Percentiles rank a stretch among this genome's conserved stretches.
Evolutionary conservation across 1,284 basidiomycete species (phyloP).

Genomic region (Puccinia horiana): DNA sequence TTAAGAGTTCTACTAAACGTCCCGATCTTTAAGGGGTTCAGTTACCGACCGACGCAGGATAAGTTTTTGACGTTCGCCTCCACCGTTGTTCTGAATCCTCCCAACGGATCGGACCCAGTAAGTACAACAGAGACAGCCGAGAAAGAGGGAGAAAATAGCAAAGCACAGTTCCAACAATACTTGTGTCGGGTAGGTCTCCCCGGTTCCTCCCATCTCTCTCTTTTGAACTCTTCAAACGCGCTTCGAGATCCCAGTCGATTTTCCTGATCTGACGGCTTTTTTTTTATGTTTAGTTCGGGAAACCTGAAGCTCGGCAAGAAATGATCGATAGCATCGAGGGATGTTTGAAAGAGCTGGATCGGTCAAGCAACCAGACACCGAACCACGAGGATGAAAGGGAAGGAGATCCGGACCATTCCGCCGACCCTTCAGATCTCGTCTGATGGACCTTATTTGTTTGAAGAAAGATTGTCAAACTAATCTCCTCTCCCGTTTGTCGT

Average conservation of each 20-base stretch:
- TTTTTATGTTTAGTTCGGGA: constrained; percentile 24
- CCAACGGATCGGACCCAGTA: background rate
- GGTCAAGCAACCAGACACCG: background rate
- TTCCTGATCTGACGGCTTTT: background rate
- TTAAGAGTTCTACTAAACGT: constrained; percentile 45
- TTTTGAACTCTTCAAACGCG: background rate
- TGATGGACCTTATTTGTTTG: background rate
- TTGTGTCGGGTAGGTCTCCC: constrained; percentile 36
- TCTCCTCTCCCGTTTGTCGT: background rate
- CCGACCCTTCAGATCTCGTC: constrained; percentile 20
- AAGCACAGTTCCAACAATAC: constrained; percentile 47
- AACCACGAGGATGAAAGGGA: no score
- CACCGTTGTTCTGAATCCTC: background rate
- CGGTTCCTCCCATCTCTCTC: background rate
- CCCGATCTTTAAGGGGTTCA: constrained; percentile 48
- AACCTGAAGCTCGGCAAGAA: constrained; percentile 42
- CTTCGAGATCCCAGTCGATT: background rate
- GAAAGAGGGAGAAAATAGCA: background rate
- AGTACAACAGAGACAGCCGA: background rate
- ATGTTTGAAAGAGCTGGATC: constrained; percentile 25
- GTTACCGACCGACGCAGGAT: constrained; percentile 36
- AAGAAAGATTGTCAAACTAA: no score
- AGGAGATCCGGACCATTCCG: no score
- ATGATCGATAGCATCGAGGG: constrained; percentile 46
- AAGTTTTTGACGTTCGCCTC: constrained; percentile 45